Evolutionary conservation across 805 yeast genomes (phyloP), one percentile per base, ranked within the genome.

Genomic region (Metschnikowia lochheadii): DNA sequence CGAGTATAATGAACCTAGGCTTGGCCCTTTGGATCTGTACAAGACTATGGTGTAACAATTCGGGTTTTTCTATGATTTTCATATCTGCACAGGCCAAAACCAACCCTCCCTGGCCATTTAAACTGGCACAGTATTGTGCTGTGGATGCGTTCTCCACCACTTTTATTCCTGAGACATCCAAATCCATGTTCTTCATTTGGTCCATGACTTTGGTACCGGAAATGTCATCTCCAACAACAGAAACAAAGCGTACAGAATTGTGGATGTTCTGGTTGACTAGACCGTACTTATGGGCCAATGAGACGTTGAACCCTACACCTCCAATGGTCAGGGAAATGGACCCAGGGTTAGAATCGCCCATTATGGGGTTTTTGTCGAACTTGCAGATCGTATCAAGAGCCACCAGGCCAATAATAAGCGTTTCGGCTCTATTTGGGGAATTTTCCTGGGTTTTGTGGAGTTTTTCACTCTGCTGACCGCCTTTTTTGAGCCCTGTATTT

Each of bases 281-380:
- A 4, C 54, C 53, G 52, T 73, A 77, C 17, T 66, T 60, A 3
- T 85, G 72, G 0, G 94, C 92, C n/a, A 79, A 60, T 0, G 88
- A 83, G 14, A 89, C 83, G 59, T 90, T 89, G 63, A 79, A 83
- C 0, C 89, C 97, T 2, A 89, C 96, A 1, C 96, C 97, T 1
- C 96, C 97, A 7, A 88, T 63, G 0, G 85, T 73, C 2, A 83
- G 75, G 1, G 65, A 58, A 5, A 80, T 75, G 0, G 59, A 62
- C 0, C 94, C 90, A 0, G 94, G 94, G 56, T 86, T 86, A 2
- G 96, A 89, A 51, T 92, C 92, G 11, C 69, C 66, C 57, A 76
- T 58, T 13, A 54, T 57, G 15, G 60, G 48, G 0, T 48, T 46
- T 0, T 53, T 35, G 1, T 63, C 56, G 5, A 85, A 59, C 13